Evolutionary conservation across 176 grass and related monocot genomes (phyloP).

Genomic region (Areca catechu): DNA sequence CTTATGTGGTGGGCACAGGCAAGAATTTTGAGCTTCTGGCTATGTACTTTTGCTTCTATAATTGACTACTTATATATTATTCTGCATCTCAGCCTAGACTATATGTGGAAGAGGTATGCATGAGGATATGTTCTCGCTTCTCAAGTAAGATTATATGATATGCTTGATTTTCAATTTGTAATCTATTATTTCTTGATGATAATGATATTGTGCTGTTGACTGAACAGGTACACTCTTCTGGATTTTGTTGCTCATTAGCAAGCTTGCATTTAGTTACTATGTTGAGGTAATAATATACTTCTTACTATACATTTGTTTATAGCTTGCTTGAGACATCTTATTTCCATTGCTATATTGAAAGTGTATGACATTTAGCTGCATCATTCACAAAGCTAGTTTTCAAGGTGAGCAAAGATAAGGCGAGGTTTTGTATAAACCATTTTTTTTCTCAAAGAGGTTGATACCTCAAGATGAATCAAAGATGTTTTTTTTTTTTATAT

Average conservation of each 20-base stretch:
- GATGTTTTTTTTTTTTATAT: background rate
- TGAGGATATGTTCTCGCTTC: conserved; percentile 65
- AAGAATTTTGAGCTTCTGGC: conserved; percentile 14
- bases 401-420: too few species aligned
- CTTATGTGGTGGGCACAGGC: conserved; percentile 99
- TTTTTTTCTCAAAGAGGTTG: too few species aligned
- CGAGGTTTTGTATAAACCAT: too few species aligned
- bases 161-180: conserved; percentile 14
- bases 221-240: conserved; percentile 80
- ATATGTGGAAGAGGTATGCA: conserved; percentile 94
- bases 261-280: conserved; percentile 93
- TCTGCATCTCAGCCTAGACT: conserved; percentile 55
- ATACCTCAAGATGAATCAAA: background rate
- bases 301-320: background rate
- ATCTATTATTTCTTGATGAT: conserved; percentile 7
- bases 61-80: conserved; percentile 7
- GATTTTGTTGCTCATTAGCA: conserved; percentile 96
- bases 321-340: background rate
- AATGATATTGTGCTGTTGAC: conserved; percentile 10
- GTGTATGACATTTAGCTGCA: too few species aligned
- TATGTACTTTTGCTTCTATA: too few species aligned
- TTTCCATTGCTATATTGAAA: too few species aligned
- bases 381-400: too few species aligned
- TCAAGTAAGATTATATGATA: conserved; percentile 51
- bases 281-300: conserved; percentile 74